Conservation (phyloP, 2,329 filamentous ascomycete genomes). For the Alternaria gansuensis region DNA sequence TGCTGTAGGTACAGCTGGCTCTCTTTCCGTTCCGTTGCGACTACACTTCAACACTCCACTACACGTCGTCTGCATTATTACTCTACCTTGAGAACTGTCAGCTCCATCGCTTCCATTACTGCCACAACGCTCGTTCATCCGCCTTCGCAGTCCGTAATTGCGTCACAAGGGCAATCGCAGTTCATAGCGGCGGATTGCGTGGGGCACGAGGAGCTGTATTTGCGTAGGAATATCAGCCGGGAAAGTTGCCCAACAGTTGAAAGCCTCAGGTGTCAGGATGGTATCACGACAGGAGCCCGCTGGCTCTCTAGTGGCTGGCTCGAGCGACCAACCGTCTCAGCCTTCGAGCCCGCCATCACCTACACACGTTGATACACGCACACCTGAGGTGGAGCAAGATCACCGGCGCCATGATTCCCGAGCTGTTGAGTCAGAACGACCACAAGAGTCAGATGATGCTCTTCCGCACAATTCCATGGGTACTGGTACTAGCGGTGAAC, state of each 20-base stretch:
- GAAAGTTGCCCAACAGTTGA: rapidly evolving
- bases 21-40: not conserved
- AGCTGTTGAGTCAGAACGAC: not conserved
- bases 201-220: not conserved
- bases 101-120: not conserved
- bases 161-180: not conserved
- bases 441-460: not conserved
- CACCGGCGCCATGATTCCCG: not conserved
- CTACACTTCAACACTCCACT: not conserved
- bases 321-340: not conserved
- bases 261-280: not conserved
- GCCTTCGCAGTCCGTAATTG: not conserved
- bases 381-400: not conserved
- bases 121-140: not conserved
- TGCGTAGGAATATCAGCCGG: rapidly evolving
- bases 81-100: not conserved
- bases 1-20: not conserved
- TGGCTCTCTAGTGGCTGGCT: not conserved
- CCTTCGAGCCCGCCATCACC: not conserved
- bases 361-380: not conserved
- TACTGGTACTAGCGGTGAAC: not conserved
- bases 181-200: not conserved
- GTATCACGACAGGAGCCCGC: not conserved
- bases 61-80: not conserved
- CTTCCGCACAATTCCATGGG: not conserved